Percentiles rank a stretch among this genome's conserved stretches.
Evolutionary conservation across 2,329 filamentous ascomycete genomes (phyloP).

Genomic region (Parascedosporium putredinis): DNA sequence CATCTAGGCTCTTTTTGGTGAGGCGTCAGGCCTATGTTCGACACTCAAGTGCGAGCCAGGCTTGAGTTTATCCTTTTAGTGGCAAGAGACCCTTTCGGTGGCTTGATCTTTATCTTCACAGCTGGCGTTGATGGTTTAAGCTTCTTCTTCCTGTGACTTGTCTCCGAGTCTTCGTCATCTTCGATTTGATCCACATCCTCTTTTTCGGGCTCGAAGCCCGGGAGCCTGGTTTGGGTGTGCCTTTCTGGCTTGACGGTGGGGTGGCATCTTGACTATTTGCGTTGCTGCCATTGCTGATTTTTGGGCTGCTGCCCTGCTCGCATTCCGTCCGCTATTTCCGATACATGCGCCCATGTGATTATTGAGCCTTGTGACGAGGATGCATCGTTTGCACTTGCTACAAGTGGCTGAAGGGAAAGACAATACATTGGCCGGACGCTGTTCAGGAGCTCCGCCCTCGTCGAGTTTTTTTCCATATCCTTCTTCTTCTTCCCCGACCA

Average conservation of each 20-base stretch:
- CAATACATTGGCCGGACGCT: conserved; percentile 49
- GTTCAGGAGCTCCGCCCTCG: conserved; percentile 34
- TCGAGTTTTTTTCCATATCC: conserved; percentile 55
- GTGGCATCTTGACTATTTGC: conserved; percentile 41
- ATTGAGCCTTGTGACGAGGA: conserved; percentile 54
- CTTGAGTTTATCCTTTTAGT: conserved; percentile 47
- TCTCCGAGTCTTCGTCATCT: conserved; percentile 43
- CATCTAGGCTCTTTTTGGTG: conserved; percentile 14
- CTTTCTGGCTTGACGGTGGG: conserved; percentile 52
- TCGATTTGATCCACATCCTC: conserved; percentile 44
- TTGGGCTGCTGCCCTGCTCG: conserved; percentile 50
- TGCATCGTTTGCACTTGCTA: conserved; percentile 57
- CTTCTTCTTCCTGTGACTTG: conserved; percentile 47
- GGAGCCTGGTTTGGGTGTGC: conserved; percentile 46
- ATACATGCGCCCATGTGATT: conserved; percentile 62
- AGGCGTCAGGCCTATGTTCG: conserved; percentile 29
- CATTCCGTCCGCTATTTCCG: conserved; percentile 53
- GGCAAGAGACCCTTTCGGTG: conserved; percentile 9
- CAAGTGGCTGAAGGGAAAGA: conserved; percentile 57
- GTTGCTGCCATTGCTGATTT: conserved; percentile 49
- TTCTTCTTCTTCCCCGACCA: conserved; percentile 68
- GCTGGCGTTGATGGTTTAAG: conserved; percentile 29
- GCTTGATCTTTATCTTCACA: conserved; percentile 41
- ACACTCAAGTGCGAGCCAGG: conserved; percentile 37
- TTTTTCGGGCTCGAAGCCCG: conserved; percentile 46